Evolutionary conservation across 805 yeast genomes (phyloP).

Genomic region (Kodamaea neixiangensis): DNA sequence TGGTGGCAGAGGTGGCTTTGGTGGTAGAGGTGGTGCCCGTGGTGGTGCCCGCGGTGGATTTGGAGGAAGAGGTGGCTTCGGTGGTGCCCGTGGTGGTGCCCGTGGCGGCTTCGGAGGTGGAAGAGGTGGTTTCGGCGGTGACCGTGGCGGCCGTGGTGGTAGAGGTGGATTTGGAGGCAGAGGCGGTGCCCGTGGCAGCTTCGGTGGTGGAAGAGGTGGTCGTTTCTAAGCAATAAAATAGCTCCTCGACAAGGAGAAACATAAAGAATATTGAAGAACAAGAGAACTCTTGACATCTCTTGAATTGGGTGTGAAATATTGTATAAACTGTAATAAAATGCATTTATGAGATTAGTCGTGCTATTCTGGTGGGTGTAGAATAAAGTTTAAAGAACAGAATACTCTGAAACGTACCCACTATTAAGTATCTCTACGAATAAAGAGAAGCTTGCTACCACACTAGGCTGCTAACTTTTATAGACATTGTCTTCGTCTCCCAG

Average conservation of each 20-base stretch:
- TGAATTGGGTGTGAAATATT: slow-evolving; percentile 1
- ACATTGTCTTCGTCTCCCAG: too few relatives aligned
- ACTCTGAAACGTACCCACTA: too few relatives aligned
- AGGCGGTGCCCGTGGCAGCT: slow-evolving; percentile 39
- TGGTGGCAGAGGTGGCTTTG: slow-evolving; percentile 50
- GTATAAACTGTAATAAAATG: slow-evolving; percentile 1
- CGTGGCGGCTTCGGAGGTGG: slow-evolving; percentile 34
- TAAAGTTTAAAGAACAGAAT: not conserved
- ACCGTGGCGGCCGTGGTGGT: slow-evolving; percentile 31
- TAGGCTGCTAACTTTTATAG: too few relatives aligned
- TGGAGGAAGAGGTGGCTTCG: slow-evolving; percentile 36
- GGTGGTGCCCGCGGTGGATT: slow-evolving; percentile 36
- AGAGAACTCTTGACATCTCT: not conserved
- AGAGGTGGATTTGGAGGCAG: slow-evolving; percentile 40
- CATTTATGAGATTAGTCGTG: not conserved
- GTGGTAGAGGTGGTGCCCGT: slow-evolving; percentile 35
- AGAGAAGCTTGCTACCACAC: too few relatives aligned
- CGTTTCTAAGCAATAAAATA: slow-evolving; percentile 17
- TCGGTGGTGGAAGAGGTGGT: slow-evolving; percentile 41
- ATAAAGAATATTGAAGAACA: not conserved
- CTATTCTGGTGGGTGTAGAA: not conserved
- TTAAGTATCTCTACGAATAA: too few relatives aligned
- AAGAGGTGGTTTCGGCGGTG: slow-evolving; percentile 28
- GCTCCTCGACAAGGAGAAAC: not conserved
- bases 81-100: slow-evolving; percentile 39